These are phyloP conservation scores for Sarocladium brachiariae DNA, from an alignment of 2,329 filamentous ascomycete genomes.

Conservation along the genomic window DNA sequence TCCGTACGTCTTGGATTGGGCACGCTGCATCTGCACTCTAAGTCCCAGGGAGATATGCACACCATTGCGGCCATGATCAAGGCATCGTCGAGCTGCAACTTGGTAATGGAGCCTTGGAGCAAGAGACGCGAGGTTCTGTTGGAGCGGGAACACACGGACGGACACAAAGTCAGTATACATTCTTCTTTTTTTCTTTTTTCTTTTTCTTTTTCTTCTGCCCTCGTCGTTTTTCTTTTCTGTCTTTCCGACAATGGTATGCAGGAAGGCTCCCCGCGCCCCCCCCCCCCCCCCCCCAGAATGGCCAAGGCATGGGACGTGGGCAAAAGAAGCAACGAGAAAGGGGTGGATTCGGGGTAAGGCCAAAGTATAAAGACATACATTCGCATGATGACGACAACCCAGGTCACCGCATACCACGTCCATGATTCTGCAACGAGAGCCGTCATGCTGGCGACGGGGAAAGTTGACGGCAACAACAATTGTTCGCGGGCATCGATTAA, in stretches of 20 bases:
- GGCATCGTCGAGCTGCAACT: slow-evolving; percentile 12
- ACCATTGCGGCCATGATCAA: slow-evolving; percentile 11
- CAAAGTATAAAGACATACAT: slow-evolving; percentile 12
- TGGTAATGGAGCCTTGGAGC: slow-evolving; percentile 12
- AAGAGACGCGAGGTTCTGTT: slow-evolving; percentile 10
- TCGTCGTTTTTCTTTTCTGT: too few species aligned
- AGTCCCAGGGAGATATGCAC: too few species aligned
- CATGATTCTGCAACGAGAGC: slow-evolving; percentile 11
- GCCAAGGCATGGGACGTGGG: too few species aligned
- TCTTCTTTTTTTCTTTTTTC: too few species aligned
- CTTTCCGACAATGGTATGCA: too few species aligned
- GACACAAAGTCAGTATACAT: neutral
- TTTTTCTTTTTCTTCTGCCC: too few species aligned
- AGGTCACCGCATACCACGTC: slow-evolving; percentile 12
- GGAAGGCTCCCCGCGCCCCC: too few species aligned
- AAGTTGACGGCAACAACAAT: neutral
- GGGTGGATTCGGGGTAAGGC: neutral
- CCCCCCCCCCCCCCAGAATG: too few species aligned
- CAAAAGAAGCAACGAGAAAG: neutral
- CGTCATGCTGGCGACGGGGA: slow-evolving; percentile 8
- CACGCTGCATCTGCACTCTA: too few species aligned
- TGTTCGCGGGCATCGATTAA: slow-evolving; percentile 1
- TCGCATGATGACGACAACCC: slow-evolving; percentile 10
- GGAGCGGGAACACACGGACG: neutral
- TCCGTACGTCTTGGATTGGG: too few species aligned